Percentiles rank a stretch among this genome's conserved stretches.
Conservation (phyloP, 1,284 basidiomycete genomes). For the Cryptococcus depauperatus region DNA sequence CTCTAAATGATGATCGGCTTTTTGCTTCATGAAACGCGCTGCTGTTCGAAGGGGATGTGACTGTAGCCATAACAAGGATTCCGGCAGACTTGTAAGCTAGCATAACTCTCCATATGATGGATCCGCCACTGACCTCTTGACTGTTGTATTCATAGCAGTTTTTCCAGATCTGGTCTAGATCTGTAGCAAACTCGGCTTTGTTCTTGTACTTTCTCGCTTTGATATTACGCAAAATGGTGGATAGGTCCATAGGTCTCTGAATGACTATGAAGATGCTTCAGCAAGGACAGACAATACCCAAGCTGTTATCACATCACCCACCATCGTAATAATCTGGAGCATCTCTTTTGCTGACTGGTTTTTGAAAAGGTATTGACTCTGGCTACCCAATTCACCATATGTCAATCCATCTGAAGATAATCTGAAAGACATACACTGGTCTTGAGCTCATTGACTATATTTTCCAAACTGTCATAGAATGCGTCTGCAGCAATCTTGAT, state of each 20-base stretch:
- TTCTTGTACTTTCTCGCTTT: conserved; percentile 85
- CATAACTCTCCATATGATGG: not conserved
- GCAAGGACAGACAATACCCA: not conserved
- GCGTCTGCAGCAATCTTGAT: conserved; percentile 56
- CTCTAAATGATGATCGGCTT: conserved; percentile 72
- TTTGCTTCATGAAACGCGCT: conserved; percentile 62
- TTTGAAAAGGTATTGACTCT: conserved; percentile 80
- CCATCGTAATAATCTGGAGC: conserved; percentile 84
- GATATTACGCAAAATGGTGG: conserved; percentile 84
- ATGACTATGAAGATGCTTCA: conserved; percentile 56
- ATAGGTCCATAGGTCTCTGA: conserved; percentile 85
- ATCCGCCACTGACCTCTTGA: conserved; percentile 57
- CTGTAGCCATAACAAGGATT: conserved; percentile 27
- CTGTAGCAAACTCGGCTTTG: conserved; percentile 85
- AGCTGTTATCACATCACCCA: conserved; percentile 34
- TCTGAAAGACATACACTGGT: conserved; percentile 59
- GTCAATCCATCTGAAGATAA: too few species aligned
- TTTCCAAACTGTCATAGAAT: conserved; percentile 85
- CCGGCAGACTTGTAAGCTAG: not conserved
- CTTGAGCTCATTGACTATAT: conserved; percentile 71
- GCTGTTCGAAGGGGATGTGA: conserved; percentile 73
- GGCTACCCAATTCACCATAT: conserved; percentile 56
- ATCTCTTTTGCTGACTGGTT: conserved; percentile 76
- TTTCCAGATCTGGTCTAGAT: conserved; percentile 92
- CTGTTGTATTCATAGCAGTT: conserved; percentile 93